Evolutionary conservation across 129 eudicot species (phyloP), one percentile per base, ranked within the genome.

Genomic region (Artemisia annua): DNA sequence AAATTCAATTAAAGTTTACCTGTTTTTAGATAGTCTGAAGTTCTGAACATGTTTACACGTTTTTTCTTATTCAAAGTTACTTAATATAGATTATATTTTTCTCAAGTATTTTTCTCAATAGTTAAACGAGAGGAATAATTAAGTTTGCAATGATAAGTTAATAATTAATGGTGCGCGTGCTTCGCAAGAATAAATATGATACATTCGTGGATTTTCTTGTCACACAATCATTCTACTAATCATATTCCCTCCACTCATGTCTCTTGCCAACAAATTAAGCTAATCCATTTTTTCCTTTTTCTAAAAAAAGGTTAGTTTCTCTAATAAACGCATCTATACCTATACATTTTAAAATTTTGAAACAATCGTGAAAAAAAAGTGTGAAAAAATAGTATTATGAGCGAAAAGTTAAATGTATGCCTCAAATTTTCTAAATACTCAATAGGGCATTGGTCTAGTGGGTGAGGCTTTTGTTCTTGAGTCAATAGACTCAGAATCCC

Each of bases 161-260:
- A 66, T 66, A 54, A 75, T 57, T 58, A 76, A 50, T 76, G 69
- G 48, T 28, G 66, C 75, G 75, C 80, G 63, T 76, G 80, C 75
- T 68, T 68, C 5, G 69, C 35, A 58, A 28, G 75, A 26, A 76
- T 68, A 73, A 7, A 35, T n/a, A 57, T 56, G 60, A 66, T 67
- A 43, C 48, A 56, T 67, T 58, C 44, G 63, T 67, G 69, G 62
- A 48, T 68, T 68, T 68, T 76, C 63, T 68, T 26, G 74, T 76
- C 70, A 49, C 58, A 30, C 70, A 69, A 76, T 76, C n/a, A 76
- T 76, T 68, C 24, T 69, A 30, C 61, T 62, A 76, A 76, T 76
- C 75, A 76, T 68, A 53, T 69, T 49, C 19, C 52, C 43, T 26
- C 75, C 80, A 76, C 80, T 68, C 69, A 51, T 68, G 55, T 48